Base-by-base conservation (phyloP, 805 yeast species). In the Saturnispora serradocipensis region DNA sequence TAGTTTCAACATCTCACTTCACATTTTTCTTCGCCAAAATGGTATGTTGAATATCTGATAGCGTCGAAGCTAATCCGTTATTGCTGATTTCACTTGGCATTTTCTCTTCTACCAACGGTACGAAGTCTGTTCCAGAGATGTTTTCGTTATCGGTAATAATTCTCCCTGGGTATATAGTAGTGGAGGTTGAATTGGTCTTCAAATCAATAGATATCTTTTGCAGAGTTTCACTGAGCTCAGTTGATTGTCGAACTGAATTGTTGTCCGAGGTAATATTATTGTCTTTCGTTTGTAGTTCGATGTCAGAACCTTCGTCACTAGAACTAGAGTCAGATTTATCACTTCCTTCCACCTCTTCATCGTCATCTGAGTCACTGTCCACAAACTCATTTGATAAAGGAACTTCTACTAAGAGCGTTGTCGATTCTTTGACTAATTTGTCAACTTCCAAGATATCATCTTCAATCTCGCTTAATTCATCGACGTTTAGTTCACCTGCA, bases 401-500 rank as follows among this genome's bases (percentile, higher is more conserved):
- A 10, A 16, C 6, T 3, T 18, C 11, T 13, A 7, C 10, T 9
- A 47, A 22, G 5, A 42, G 47, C 13, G 15, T 35, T n/a, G 27
- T 35, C 34, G 56, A 43, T 15, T 16, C 34, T 35, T 35, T 40
- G 7, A 35, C 40, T 15, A 45, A 11, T 2, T 16, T 25, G 2
- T 34, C 55, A 15, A 45, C 50, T 18, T 45, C 10, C 5, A 46
- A 13, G 15, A 39, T 22, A 27, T 43, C 39, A n/a, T 55, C 54
- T 45, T 57, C 59, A 3, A 48, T 32, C 35, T 51, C 56, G 42
- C 54, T 48, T 8, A 54, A 30, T 3, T 45, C 50, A 15, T 47
- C 50, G 4, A 50, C 16, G 44, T 53, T 42, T 22, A 52, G 8
- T 1, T 47, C 43, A 15, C 53, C 55, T 43, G 43, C 22, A 25